A percentile compares a stretch with the other conserved stretches of the same genome.
phyloP scores from a whole-genome alignment of 345 rosid species.

The Dipteronia sinensis region DNA sequence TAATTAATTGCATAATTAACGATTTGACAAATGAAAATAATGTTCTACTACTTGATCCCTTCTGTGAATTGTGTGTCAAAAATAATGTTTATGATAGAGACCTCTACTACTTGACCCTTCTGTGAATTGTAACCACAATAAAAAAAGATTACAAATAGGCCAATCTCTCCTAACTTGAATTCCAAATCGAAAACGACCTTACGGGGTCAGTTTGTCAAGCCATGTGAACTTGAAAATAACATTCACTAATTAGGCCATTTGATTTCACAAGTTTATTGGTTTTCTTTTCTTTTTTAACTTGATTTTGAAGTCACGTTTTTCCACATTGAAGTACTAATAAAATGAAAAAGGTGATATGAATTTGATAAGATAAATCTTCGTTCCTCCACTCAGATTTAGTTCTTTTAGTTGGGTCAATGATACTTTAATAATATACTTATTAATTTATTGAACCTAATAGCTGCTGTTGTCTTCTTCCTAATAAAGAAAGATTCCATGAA shows the following conservation, averaged over 20 bases:
- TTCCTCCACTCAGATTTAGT: not conserved
- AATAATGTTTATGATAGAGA: too few relatives aligned
- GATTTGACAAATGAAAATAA: too few relatives aligned
- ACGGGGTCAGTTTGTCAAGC: too few relatives aligned
- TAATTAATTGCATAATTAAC: too few relatives aligned
- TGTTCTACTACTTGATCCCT: too few relatives aligned
- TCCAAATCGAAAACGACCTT: too few relatives aligned
- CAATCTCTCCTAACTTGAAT: too few relatives aligned
- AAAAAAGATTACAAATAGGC: not conserved
- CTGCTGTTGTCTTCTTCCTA: not conserved
- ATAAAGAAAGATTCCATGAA: not conserved
- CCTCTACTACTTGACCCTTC: not conserved
- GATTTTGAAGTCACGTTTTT: not conserved
- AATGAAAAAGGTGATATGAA: not conserved
- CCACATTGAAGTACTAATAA: not conserved
- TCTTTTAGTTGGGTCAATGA: not conserved
- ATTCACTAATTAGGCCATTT: not conserved
- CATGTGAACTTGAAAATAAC: not conserved
- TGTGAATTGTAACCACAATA: not conserved
- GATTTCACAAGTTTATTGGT: not conserved
- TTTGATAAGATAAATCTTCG: not conserved
- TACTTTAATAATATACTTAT: not conserved
- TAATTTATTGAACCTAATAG: not conserved
- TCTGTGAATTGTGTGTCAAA: not conserved
- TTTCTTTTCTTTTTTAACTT: not conserved